Conservation (phyloP, 129 eudicot species). For the Arctium lappa region DNA sequence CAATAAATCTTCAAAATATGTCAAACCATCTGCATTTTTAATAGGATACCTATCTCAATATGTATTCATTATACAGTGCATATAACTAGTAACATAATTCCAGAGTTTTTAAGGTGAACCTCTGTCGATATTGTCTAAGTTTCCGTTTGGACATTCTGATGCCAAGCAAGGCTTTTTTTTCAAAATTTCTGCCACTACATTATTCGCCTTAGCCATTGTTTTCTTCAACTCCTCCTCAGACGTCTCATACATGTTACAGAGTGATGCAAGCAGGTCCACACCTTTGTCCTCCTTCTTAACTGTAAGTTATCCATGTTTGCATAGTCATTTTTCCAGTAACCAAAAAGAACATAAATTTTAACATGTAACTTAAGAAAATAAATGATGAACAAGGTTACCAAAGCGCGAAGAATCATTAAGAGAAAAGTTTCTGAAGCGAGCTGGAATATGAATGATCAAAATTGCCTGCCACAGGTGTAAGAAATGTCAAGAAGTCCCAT, state of each 20-base stretch:
- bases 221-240: conserved; percentile 80
- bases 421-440: conserved; percentile 53
- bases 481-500: conserved; percentile 4
- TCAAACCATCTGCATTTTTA: conserved; percentile 61
- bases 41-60: background rate
- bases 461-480: conserved; percentile 68
- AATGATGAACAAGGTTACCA: conserved; percentile 44
- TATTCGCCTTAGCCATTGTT: conserved; percentile 66
- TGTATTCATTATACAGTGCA: background rate
- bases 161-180: conserved; percentile 61
- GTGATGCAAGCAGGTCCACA: conserved; percentile 77
- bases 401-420: conserved; percentile 56
- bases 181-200: conserved; percentile 54
- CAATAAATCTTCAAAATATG: conserved; percentile 68
- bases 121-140: conserved; percentile 53
- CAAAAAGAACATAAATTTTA: background rate
- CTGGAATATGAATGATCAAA: conserved; percentile 81
- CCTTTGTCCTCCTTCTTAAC: conserved; percentile 63
- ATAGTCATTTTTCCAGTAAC: background rate
- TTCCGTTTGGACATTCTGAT: conserved; percentile 57
- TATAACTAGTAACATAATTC: background rate
- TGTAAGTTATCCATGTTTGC: conserved; percentile 20
- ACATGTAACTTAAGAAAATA: background rate
- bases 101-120: conserved; percentile 35
- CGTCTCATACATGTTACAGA: conserved; percentile 73